These are phyloP conservation scores for Cladosporium cucumerinum DNA, from an alignment of 2,329 filamentous ascomycete species.

Conservation along the genomic window DNA sequence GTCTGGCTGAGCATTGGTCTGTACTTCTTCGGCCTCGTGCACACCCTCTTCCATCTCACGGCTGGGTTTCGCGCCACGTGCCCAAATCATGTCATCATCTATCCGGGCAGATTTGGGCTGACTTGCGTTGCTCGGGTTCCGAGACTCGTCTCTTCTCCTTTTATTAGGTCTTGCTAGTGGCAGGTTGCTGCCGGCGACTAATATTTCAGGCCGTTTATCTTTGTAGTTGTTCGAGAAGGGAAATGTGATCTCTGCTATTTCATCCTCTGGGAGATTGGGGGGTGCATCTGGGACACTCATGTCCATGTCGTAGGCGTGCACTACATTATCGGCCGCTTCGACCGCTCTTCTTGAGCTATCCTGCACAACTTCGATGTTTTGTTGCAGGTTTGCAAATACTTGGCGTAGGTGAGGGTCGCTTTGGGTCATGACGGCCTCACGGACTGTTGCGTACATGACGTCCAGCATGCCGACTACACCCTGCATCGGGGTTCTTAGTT, in stretches of 20 bases:
- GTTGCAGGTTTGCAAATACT: slow-evolving; percentile 61
- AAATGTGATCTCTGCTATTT: slow-evolving; percentile 26
- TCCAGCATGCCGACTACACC: slow-evolving; percentile 73
- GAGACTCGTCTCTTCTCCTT: slow-evolving; percentile 37
- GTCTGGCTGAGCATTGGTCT: slow-evolving; percentile 17
- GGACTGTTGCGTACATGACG: slow-evolving; percentile 70
- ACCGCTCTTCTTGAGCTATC: slow-evolving; percentile 69
- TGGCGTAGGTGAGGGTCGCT: slow-evolving; percentile 49
- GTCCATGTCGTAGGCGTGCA: slow-evolving; percentile 71
- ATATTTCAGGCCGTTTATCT: slow-evolving; percentile 42
- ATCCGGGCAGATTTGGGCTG: slow-evolving; percentile 24
- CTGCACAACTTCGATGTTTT: slow-evolving; percentile 69
- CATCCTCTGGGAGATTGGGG: slow-evolving; percentile 32
- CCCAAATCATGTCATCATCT: slow-evolving; percentile 22
- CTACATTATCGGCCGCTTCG: slow-evolving; percentile 71
- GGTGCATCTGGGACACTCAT: slow-evolving; percentile 66
- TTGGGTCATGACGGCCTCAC: slow-evolving; percentile 60
- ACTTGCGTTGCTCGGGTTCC: slow-evolving; percentile 27
- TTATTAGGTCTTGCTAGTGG: slow-evolving; percentile 42
- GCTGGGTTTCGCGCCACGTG: slow-evolving; percentile 23
- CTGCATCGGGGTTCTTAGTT: slow-evolving; percentile 71
- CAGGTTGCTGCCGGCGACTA: slow-evolving; percentile 43
- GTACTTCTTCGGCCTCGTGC: slow-evolving; percentile 29
- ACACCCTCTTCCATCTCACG: slow-evolving; percentile 28
- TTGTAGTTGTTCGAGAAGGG: slow-evolving; percentile 22